A percentile compares a stretch with the other conserved stretches of the same genome.
Conservation (phyloP, 495 filamentous ascomycete genomes). For the Penicillium simplicissimum region DNA sequence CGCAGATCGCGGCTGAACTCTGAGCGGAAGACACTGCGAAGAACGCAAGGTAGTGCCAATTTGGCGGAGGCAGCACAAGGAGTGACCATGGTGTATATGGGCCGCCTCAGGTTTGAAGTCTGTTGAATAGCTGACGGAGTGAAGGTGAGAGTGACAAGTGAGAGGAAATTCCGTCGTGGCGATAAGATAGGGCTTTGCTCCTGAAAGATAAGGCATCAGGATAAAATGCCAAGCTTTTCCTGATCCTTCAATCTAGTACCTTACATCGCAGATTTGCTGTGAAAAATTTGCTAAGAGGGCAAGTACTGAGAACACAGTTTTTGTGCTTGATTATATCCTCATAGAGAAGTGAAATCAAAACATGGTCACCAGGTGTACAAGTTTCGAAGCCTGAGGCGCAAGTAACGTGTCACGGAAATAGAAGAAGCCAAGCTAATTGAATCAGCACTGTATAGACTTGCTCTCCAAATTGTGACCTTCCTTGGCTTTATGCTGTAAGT, state of each 20-base stretch:
- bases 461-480: too few relatives aligned
- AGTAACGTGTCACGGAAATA: not conserved
- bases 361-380: too few relatives aligned
- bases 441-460: too few relatives aligned
- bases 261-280: too few relatives aligned
- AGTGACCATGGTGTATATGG: conserved; percentile 17
- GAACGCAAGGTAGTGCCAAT: conserved; percentile 25
- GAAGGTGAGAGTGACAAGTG: not conserved
- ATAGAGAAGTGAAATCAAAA: too few relatives aligned
- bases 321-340: too few relatives aligned
- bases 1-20: conserved; percentile 22
- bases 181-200: conserved; percentile 21
- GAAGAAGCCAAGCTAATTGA: not conserved
- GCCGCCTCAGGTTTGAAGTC: not conserved
- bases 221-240: not conserved
- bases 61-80: conserved; percentile 28
- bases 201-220: conserved; percentile 8
- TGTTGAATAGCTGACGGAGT: not conserved
- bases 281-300: too few relatives aligned
- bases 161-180: conserved; percentile 17
- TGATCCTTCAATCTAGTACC: too few relatives aligned
- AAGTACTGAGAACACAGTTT: too few relatives aligned
- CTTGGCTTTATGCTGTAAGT: too few relatives aligned
- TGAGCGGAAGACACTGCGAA: conserved; percentile 28
- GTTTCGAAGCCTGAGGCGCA: too few relatives aligned